A percentile compares a stretch with the other conserved stretches of the same genome.
Evolutionary conservation across 208 protist genomes (phyloP).

Genomic region (Trypanosoma cruzi): DNA sequence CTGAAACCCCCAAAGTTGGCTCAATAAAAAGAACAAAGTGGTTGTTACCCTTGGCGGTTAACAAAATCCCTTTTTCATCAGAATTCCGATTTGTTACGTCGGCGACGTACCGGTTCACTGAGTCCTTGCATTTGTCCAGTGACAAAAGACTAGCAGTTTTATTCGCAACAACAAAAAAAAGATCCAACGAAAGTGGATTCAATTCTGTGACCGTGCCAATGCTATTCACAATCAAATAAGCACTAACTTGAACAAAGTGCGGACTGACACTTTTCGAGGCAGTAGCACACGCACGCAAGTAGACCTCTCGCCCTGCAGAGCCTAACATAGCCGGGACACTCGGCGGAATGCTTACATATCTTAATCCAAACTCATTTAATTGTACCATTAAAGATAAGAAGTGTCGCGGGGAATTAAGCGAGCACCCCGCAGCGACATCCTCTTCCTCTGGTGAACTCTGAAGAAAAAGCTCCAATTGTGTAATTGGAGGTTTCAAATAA

Average conservation of each 20-base stretch:
- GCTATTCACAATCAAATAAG: constrained; percentile 50
- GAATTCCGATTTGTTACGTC: constrained; percentile 6
- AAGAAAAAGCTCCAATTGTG: constrained; percentile 42
- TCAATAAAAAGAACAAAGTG: constrained; percentile 43
- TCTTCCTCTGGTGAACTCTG: constrained; percentile 19
- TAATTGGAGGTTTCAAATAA: constrained; percentile 50
- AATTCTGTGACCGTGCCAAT: constrained; percentile 23
- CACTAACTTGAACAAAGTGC: constrained; percentile 45
- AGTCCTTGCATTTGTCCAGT: constrained; percentile 14
- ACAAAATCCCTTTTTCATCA: constrained; percentile 25
- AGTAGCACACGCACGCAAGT: constrained; percentile 57
- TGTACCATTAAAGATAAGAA: constrained; percentile 23
- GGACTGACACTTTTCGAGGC: constrained; percentile 33
- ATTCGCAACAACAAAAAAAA: constrained; percentile 47
- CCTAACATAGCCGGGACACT: constrained; percentile 30
- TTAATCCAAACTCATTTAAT: constrained; percentile 43
- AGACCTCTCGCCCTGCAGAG: constrained; percentile 27
- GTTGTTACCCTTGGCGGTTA: constrained; percentile 38
- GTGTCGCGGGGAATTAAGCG: constrained; percentile 21
- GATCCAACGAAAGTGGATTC: constrained; percentile 36
- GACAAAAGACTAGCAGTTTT: constrained; percentile 32
- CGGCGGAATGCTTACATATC: constrained; percentile 41
- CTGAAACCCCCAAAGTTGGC: constrained; percentile 13
- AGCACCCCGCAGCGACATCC: constrained; percentile 9
- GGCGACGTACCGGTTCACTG: constrained; percentile 21